Evolutionary conservation across 1,139 yeast species (phyloP).

Genomic region (Pichia kudriavzevii): DNA sequence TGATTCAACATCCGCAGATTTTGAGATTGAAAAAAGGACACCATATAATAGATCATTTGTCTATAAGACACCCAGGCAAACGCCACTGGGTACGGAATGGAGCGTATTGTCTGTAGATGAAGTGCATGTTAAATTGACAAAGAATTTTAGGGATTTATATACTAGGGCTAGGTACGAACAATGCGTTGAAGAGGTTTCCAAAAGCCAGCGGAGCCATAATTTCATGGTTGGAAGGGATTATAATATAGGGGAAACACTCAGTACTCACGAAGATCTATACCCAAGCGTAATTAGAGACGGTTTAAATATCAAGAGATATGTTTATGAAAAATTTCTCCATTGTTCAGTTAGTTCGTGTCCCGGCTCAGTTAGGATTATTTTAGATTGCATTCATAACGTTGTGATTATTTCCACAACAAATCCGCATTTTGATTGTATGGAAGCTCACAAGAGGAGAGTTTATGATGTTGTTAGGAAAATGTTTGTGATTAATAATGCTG

Average conservation of each 20-base stretch:
- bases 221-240: too few relatives aligned
- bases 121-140: neutral
- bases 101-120: conserved; percentile 6
- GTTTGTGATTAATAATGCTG: conserved; percentile 9
- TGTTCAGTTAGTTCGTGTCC: conserved; percentile 11
- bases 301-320: conserved; percentile 2
- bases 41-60: conserved; percentile 4
- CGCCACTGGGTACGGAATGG: conserved; percentile 8
- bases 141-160: conserved; percentile 1
- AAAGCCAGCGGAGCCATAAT: too few relatives aligned
- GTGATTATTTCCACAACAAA: conserved; percentile 6
- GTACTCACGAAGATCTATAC: too few relatives aligned
- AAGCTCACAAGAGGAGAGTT: conserved; percentile 10
- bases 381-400: conserved; percentile 12
- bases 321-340: conserved; percentile 9
- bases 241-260: too few relatives aligned
- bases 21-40: conserved; percentile 3
- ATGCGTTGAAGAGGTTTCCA: neutral
- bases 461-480: conserved; percentile 13
- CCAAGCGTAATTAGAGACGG: too few relatives aligned
- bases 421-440: conserved; percentile 12
- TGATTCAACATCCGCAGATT: neutral
- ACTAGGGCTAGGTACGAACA: neutral
- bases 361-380: conserved; percentile 8
- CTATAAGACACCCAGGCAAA: neutral